Conservation (phyloP, 345 rosid genomes). For the Gossypium mustelinum region DNA sequence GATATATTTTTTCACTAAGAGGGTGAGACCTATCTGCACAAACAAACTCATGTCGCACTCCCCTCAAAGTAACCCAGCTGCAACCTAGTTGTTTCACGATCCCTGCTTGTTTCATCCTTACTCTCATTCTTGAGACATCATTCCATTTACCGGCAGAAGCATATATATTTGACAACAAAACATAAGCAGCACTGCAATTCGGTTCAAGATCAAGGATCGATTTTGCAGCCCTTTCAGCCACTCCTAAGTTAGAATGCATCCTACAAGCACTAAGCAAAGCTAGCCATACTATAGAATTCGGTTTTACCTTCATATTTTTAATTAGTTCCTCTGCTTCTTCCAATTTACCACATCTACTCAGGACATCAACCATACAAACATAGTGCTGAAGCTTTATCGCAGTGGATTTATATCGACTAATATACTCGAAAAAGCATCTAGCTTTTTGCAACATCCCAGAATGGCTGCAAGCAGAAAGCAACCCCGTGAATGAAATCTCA, state of each 20-base stretch:
- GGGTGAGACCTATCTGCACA: constrained; percentile 56
- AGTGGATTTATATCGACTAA: constrained; percentile 27
- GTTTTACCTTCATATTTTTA: constrained; percentile 40
- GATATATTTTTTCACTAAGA: constrained; percentile 30
- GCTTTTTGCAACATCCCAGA: constrained; percentile 63
- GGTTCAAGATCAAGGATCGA: constrained; percentile 47
- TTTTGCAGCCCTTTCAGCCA: constrained; percentile 61
- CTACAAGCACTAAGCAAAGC: constrained; percentile 74
- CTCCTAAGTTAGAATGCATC: constrained; percentile 45
- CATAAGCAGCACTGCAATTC: constrained; percentile 50
- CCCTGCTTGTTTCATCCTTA: constrained; percentile 52
- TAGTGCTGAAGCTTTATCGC: constrained; percentile 50
- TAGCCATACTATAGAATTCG: constrained; percentile 58
- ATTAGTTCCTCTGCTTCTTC: constrained; percentile 64
- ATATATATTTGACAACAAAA: constrained; percentile 59
- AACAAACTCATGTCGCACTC: constrained; percentile 50
- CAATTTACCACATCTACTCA: constrained; percentile 59
- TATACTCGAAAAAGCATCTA: constrained; percentile 46
- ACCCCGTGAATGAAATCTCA: constrained; percentile 71
- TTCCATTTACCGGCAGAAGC: constrained; percentile 64
- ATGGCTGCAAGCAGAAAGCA: constrained; percentile 79
- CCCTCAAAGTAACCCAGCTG: constrained; percentile 59
- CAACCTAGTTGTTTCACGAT: constrained; percentile 49
- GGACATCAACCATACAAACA: constrained; percentile 68
- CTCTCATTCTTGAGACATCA: constrained; percentile 51